Evolutionary conservation across 176 grass and related monocot genomes (phyloP).

Genomic region (Melocanna baccifera): DNA sequence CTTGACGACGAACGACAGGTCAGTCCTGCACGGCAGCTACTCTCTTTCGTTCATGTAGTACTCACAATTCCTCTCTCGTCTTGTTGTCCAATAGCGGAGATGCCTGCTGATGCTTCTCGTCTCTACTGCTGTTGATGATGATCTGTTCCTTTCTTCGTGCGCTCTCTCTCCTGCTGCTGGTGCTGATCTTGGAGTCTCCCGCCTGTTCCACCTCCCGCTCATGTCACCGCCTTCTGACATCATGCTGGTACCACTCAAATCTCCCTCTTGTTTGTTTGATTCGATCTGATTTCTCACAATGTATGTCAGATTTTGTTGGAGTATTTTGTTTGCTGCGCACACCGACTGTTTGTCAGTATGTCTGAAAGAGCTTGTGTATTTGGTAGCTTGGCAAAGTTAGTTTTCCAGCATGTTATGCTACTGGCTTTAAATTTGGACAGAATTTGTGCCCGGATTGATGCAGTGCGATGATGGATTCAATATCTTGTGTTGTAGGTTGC

Average conservation of each 20-base stretch:
- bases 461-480: no score
- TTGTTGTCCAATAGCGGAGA: not conserved
- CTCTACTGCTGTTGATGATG: not conserved
- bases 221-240: not conserved
- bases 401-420: not conserved
- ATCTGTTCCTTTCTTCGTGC: no score
- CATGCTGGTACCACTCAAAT: not conserved
- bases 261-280: not conserved
- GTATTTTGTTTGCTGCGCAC: not conserved
- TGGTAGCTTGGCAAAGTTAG: not conserved
- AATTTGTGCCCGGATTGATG: rapidly evolving
- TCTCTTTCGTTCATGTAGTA: not conserved
- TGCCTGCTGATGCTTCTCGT: not conserved
- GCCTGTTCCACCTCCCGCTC: not conserved
- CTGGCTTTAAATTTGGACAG: not conserved
- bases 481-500: no score
- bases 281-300: not conserved
- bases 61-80: not conserved
- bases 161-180: not conserved
- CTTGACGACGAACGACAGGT: not conserved
- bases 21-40: not conserved
- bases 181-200: not conserved
- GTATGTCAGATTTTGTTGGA: no score
- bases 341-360: not conserved
- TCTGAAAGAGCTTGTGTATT: not conserved